Conservation (phyloP, 108 stramenopile species). For the Skeletonema menzelii region DNA sequence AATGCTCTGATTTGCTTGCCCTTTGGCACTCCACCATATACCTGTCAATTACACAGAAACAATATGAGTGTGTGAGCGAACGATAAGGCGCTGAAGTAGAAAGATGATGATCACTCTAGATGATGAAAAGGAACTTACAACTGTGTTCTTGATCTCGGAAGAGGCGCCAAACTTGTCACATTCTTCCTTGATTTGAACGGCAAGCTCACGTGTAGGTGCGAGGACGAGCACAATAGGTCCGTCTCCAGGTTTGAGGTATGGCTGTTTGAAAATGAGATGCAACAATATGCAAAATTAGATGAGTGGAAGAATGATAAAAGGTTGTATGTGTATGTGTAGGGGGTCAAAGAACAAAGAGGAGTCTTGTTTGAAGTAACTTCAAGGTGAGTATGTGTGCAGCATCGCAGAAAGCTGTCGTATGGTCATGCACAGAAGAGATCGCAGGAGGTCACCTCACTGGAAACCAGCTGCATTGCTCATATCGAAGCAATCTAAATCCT, state of each 20-base stretch:
- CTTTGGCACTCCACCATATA: slow-evolving; percentile 99
- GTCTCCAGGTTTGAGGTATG: slow-evolving; percentile 97
- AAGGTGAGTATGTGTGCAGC: too few species aligned
- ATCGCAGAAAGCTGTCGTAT: too few species aligned
- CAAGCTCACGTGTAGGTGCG: slow-evolving; percentile 99
- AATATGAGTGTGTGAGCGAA: too few species aligned
- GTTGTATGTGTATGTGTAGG: not conserved
- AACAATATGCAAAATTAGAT: not conserved
- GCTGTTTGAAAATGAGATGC: slow-evolving; percentile 59
- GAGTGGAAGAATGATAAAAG: not conserved
- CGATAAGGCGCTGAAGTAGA: too few species aligned
- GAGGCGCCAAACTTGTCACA: slow-evolving; percentile 97
- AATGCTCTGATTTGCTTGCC: slow-evolving; percentile 75
- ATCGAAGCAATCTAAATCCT: not conserved
- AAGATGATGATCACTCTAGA: too few species aligned
- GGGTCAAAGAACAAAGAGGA: not conserved
- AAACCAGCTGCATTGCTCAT: too few species aligned
- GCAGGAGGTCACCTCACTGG: too few species aligned
- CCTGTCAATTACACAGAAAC: too few species aligned
- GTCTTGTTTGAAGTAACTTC: not conserved
- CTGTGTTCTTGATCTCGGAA: slow-evolving; percentile 96
- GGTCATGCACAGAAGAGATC: too few species aligned
- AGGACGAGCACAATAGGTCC: slow-evolving; percentile 98
- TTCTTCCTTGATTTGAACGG: slow-evolving; percentile 99
- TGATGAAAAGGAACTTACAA: slow-evolving; percentile 44